These are phyloP conservation scores for Xylaria multiplex DNA, from an alignment of 2,329 filamentous ascomycete species.

Conservation along the genomic window DNA sequence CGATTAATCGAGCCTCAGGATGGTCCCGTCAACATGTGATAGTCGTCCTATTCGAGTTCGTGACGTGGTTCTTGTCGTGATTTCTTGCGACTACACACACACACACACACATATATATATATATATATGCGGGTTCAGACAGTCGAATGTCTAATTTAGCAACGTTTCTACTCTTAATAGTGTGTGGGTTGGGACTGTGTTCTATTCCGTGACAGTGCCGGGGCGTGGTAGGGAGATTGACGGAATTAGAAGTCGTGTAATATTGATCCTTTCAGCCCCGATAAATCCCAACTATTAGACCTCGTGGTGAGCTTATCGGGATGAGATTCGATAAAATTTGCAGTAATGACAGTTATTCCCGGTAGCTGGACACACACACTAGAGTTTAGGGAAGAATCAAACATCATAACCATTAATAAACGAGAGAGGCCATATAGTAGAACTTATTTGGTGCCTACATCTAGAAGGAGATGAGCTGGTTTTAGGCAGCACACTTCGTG, in stretches of 20 bases:
- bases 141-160: too few species aligned
- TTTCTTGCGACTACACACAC: too few species aligned
- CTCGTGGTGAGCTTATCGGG: not conserved
- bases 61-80: not conserved
- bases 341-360: not conserved
- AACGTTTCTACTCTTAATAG: too few species aligned
- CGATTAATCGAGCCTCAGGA: not conserved
- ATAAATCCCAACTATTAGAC: not conserved
- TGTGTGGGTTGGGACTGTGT: too few species aligned
- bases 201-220: not conserved
- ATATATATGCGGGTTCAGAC: too few species aligned
- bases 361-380: not conserved
- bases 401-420: not conserved
- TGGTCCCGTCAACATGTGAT: not conserved
- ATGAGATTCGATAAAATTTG: not conserved
- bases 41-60: not conserved
- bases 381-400: not conserved
- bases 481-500: not conserved
- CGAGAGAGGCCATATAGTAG: too few species aligned
- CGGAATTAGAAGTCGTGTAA: too few species aligned
- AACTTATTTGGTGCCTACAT: not conserved
- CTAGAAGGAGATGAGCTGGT: not conserved
- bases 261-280: not conserved
- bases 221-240: not conserved
- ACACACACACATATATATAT: too few species aligned